phyloP scores from a whole-genome alignment of 768 basidiomycete species.

The Trametes gibbosa region DNA sequence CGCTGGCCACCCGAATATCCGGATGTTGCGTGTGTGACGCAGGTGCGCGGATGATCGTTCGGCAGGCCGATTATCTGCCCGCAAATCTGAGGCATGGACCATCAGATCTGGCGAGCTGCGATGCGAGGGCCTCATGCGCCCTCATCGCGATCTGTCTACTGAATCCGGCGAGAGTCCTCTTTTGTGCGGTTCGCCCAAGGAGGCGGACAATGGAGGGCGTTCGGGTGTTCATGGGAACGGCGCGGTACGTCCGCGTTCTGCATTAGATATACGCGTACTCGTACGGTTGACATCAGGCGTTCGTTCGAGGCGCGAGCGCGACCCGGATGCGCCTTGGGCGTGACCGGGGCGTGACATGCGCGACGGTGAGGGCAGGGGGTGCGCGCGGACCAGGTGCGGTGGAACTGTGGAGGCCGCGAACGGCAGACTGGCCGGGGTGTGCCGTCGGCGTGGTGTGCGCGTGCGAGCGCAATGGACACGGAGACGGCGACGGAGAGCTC shows the following conservation, averaged over 20 bases:
- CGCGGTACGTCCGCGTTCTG: background rate
- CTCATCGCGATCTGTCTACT: conserved; percentile 1
- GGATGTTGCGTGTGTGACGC: background rate
- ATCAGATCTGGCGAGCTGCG: conserved; percentile 10
- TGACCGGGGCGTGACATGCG: conserved; percentile 7
- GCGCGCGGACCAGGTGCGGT: background rate
- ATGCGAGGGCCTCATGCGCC: conserved; percentile 3
- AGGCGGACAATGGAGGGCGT: conserved; percentile 9
- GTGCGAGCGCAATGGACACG: conserved; percentile 2
- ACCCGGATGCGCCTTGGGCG: background rate
- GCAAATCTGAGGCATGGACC: conserved; percentile 3
- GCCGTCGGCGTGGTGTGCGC: background rate
- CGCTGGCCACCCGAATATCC: background rate
- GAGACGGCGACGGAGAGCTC: background rate
- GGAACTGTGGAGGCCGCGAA: background rate
- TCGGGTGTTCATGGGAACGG: conserved; percentile 13
- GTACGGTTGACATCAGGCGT: background rate
- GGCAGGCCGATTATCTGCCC: conserved; percentile 5
- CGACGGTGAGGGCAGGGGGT: background rate
- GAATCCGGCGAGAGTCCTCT: conserved; percentile 6
- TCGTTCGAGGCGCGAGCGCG: background rate
- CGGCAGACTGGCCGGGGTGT: background rate
- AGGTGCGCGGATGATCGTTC: background rate
- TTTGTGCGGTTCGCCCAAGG: conserved; percentile 6
- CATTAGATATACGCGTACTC: background rate